Base-by-base conservation (phyloP, 2,329 filamentous ascomycete species). In the Cryphonectria carpinicola region DNA sequence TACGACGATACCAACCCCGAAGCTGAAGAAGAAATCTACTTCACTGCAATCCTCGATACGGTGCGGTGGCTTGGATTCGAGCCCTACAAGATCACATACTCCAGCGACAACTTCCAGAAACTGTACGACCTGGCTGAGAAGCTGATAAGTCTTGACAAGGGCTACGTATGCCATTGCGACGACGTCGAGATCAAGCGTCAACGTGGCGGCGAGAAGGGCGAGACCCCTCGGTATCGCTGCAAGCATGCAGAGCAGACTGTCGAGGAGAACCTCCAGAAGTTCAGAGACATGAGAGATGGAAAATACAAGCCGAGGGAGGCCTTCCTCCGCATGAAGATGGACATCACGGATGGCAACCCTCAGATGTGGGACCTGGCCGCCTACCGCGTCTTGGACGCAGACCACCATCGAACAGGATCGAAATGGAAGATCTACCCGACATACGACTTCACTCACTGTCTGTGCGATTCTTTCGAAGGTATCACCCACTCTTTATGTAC, bases 1-100 rank as follows among this genome's bases (percentile, higher is more conserved):
- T 97, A 93, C 80, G 96, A 98, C 79, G 96, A 98, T 77, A 98
- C 96, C 19, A 98, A 98, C 80, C 96, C 96, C 1, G 93, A 95
- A 74, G 93, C 93, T 64, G 96, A 98, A 80, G 93, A 98, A 79
- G 93, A 97, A 81, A 87, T 91, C 71, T 98, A 95, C 81, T 97
- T 97, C 78, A 88, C 87, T 14, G 92, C 93, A n/a, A 98, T 98
- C 75, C 85, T 93, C 76, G 94, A 98, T 73, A 94, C 95, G 79
- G 88, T 98, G 66, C 82, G 86, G 75, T 98, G 96, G 96, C 85
- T 98, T 8, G 92, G 86, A 8, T 98, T 97, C 77, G 90, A 88
- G 74, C 95, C 95, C 1, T 87, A 87, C 75, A 87, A 87, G 74
- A 89, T 97, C 75, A 98, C 95, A 3, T 91, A 97, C 81, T 94